Evolutionary conservation across 2,329 filamentous ascomycete genomes (phyloP), one percentile per base, ranked within the genome.

Genomic region (Colletotrichum trifolii): DNA sequence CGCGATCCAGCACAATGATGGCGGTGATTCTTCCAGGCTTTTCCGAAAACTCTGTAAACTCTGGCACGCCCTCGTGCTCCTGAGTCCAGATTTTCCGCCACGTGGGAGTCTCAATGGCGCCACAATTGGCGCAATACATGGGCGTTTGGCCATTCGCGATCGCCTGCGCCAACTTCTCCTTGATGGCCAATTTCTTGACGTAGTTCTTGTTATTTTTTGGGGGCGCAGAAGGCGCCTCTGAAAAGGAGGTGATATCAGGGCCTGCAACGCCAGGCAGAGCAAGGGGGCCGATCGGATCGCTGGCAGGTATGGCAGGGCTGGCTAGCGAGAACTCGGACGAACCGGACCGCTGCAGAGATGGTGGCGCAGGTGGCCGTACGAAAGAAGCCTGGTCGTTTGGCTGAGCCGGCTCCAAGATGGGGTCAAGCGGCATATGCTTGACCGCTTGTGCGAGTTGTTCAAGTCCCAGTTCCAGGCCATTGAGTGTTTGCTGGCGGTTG

Each of bases 51-150:
- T 93, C 88, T 50, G 92, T 84, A 65, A 90, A 87, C 3, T 86
- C 84, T 0, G 93, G 93, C 38, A 85, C 84, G 1, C 93, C 94
- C 13, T 87, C 81, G 49, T 90, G 84, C 8, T 92, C 84, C 72
- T 93, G 93, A n/a, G 89, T 89, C 85, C 91, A 97, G 11, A 96
- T 93, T 73, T 95, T 96, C 66, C 96, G 89, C 96, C 96, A 99
- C 0, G 95, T 97, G 0, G 95, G 93, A 0, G 96, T 99, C 72
- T 98, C 92, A 62, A 99, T 97, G 7, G 94, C 92, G 6, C 96
- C 96, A 72, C 96, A 99, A 72, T 98, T 97, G 68, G 87, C 87
- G 76, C 96, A 99, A 73, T 90, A 98, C 1, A 91, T 90, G 0
- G 96, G 96, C 83, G 94, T 91, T 69, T 94, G 87, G 6, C 96